Percentiles rank a stretch among this genome's conserved stretches.
phyloP scores from a whole-genome alignment of 306 rosid genomes.

The Malus orientalis region DNA sequence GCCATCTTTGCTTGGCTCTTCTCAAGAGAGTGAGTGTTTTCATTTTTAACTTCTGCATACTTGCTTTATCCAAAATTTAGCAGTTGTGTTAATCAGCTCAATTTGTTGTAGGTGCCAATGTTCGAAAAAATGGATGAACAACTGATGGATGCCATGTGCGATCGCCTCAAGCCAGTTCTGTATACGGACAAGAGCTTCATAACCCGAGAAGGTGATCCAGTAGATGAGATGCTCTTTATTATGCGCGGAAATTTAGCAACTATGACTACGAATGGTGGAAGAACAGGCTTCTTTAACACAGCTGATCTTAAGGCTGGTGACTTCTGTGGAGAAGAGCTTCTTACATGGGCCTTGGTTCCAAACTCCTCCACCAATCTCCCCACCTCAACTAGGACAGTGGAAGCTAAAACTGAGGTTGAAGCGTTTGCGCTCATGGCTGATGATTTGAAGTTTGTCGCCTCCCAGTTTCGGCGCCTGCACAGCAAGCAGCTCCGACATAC shows the following conservation, averaged over 20 bases:
- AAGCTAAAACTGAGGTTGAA: slow-evolving; percentile 66
- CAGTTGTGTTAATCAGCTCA: not conserved
- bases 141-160: slow-evolving; percentile 69
- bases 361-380: slow-evolving; percentile 53
- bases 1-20: slow-evolving; percentile 68
- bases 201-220: slow-evolving; percentile 82
- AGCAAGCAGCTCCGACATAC: slow-evolving; percentile 53
- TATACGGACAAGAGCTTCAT: slow-evolving; percentile 55
- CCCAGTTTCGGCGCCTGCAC: slow-evolving; percentile 69
- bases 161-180: slow-evolving; percentile 66
- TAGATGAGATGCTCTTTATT: slow-evolving; percentile 82
- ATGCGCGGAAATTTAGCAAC: slow-evolving; percentile 62
- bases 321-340: slow-evolving; percentile 93
- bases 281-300: slow-evolving; percentile 59
- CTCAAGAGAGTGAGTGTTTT: slow-evolving; percentile 52
- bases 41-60: not conserved
- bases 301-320: slow-evolving; percentile 62
- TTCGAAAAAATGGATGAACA: slow-evolving; percentile 60
- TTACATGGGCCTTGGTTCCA: slow-evolving; percentile 88
- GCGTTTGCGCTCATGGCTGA: slow-evolving; percentile 77
- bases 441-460: slow-evolving; percentile 61
- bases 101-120: slow-evolving; percentile 53
- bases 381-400: slow-evolving; percentile 64
- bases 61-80: not conserved
- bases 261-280: slow-evolving; percentile 62